phyloP scores from a whole-genome alignment of 345 rosid genomes.

The Bretschneidera sinensis region DNA sequence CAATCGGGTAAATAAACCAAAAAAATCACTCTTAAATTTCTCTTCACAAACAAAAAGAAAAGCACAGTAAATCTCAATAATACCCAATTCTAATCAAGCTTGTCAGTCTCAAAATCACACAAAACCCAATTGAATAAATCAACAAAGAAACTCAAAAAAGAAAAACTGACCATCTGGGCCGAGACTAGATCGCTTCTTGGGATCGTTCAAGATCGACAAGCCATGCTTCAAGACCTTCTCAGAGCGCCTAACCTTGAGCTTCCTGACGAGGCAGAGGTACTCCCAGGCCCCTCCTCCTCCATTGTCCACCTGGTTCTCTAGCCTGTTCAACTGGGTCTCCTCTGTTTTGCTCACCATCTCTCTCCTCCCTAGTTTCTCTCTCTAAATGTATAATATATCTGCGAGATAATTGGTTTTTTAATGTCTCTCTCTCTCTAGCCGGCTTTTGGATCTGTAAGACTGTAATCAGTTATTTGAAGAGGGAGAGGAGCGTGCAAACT shows the following conservation, averaged over 20 bases:
- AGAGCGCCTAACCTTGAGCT: constrained; percentile 94
- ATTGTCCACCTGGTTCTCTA: constrained; percentile 89
- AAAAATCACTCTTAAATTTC: neutral
- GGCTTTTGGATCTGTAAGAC: no score
- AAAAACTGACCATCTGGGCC: constrained; percentile 69
- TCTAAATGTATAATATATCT: no score
- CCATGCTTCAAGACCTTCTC: constrained; percentile 90
- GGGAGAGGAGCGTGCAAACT: no score
- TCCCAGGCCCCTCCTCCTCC: constrained; percentile 99
- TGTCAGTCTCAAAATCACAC: constrained; percentile 8
- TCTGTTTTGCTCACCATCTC: constrained; percentile 94
- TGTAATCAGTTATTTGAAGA: no score
- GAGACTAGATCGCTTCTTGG: constrained; percentile 67
- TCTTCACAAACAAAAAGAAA: neutral
- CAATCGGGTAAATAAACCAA: neutral
- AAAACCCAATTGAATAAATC: constrained; percentile 19
- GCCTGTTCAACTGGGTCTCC: constrained; percentile 56
- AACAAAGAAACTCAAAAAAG: neutral
- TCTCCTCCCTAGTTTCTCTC: no score
- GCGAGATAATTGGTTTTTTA: no score
- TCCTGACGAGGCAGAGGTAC: constrained; percentile 78
- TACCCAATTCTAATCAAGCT: neutral
- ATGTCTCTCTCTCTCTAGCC: constrained; percentile 16
- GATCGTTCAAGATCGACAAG: constrained; percentile 67
- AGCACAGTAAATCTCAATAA: neutral